Percentiles rank a stretch among this genome's conserved stretches.
phyloP scores from a whole-genome alignment of 768 basidiomycete species.

The Pulveroboletus sp. region DNA sequence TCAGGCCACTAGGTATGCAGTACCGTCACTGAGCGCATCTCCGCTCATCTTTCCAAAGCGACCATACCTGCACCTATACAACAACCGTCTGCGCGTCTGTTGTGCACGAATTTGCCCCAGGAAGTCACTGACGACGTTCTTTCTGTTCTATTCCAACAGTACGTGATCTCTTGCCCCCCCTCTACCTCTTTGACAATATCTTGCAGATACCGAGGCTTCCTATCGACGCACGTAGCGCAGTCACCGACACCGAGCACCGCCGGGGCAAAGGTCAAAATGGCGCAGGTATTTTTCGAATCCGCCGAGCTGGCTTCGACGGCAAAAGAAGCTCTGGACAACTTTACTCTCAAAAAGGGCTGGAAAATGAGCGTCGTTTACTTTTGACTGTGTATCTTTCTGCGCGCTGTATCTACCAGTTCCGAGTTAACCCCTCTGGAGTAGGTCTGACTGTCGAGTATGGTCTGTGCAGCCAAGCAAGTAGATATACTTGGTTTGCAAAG shows the following conservation, averaged over 20 bases:
- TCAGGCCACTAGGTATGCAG: constrained; percentile 46
- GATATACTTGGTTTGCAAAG: too few relatives aligned
- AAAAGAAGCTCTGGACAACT: constrained; percentile 81
- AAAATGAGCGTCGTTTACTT: constrained; percentile 78
- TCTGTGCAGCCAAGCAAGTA: too few relatives aligned
- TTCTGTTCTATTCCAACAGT: constrained; percentile 90
- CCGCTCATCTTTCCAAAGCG: constrained; percentile 24
- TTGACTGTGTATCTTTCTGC: constrained; percentile 21
- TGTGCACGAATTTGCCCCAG: constrained; percentile 85
- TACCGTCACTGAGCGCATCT: constrained; percentile 4
- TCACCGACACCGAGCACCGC: constrained; percentile 66
- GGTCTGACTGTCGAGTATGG: constrained; percentile 23
- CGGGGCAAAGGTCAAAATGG: constrained; percentile 72
- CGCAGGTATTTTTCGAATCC: constrained; percentile 76
- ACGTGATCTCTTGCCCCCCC: constrained; percentile 33
- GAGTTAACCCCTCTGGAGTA: constrained; percentile 36
- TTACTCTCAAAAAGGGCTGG: constrained; percentile 84
- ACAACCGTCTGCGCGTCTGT: constrained; percentile 57
- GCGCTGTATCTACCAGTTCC: constrained; percentile 10
- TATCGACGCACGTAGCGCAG: constrained; percentile 63
- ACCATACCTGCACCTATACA: constrained; percentile 49
- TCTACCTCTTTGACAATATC: background rate
- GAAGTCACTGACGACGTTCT: constrained; percentile 89
- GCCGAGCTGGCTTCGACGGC: constrained; percentile 73
- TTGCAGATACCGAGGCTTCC: constrained; percentile 80